Base-by-base conservation (phyloP, 106 monocot species). In the Dioscorea alata region DNA sequence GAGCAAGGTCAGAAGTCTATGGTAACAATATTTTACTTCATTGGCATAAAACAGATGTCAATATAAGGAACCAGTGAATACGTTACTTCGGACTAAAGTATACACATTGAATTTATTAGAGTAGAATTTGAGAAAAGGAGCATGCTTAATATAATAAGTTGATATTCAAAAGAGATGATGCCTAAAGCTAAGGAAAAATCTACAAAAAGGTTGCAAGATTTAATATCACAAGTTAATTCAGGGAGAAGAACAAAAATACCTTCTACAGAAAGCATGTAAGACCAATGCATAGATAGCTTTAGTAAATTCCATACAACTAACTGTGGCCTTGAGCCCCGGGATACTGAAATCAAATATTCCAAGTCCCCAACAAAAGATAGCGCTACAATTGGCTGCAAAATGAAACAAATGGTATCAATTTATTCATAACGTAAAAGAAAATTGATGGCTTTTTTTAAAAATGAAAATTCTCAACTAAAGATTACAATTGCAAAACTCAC, bases 231-330 rank as follows among this genome's bases (percentile, higher is more conserved):
- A 12, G 13, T 60, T 60, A 22, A 23, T 60, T 23, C 48, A 49
- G 22, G 20, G 13, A 28, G 28, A 63, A 49, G 60, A 57, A 19
- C 23, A 68, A 42, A 6, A 61, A 42, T 70, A 97, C 97, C 92
- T 87, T 92, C 92, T 64, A 67, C 76, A 70, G 31, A 71, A 75
- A 97, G 76, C 54, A 81, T 89, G 70, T 89, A 97, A 35, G 97
- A 97, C 92, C 97, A 97, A 31, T 70, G 63, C 56, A 92, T 63
- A 4, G 79, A 82, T 12, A 97, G 66, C 10, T 82, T 92, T 69
- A 87, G 79, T 65, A 86, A 76, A 69, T 82, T 81, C 92, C 92
- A 97, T 20, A 90, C 72, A 64, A 78, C 78, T 62, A 92, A 57
- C 60, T 97, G 89, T 58, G 92, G 84, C 56, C 77, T 82, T 58